Evolutionary conservation across 2,329 filamentous ascomycete genomes (phyloP).

Genomic region (Paracoccidioides brasiliensis): DNA sequence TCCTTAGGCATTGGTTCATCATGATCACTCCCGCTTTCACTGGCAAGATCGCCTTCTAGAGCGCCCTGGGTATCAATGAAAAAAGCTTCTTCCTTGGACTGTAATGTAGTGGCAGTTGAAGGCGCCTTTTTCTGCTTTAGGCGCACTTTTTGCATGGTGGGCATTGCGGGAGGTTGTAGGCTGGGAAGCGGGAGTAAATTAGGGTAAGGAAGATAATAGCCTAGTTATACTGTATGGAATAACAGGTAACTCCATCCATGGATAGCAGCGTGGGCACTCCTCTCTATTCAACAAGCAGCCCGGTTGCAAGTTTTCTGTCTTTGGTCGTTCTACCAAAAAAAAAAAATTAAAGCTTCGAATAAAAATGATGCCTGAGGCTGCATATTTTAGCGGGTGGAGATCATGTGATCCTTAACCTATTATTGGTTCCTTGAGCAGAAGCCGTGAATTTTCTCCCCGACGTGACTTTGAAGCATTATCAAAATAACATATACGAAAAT

Average conservation of each 20-base stretch:
- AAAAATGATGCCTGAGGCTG: neutral
- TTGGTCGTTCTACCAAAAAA: neutral
- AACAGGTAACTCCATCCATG: neutral
- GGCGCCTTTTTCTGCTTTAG: neutral
- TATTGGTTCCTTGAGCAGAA: too few species aligned
- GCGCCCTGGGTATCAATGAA: conserved; percentile 3
- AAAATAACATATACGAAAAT: too few species aligned
- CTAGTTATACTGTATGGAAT: neutral
- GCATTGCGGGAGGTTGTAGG: neutral
- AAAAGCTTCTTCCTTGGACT: neutral
- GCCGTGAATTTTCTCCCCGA: too few species aligned
- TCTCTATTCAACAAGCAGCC: too few species aligned
- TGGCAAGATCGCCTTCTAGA: conserved; percentile 15
- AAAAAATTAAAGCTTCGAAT: neutral
- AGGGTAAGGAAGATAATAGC: neutral
- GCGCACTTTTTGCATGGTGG: neutral
- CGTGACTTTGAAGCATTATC: too few species aligned
- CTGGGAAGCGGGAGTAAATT: neutral
- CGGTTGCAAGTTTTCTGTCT: neutral
- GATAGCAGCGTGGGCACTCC: neutral
- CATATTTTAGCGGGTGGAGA: neutral
- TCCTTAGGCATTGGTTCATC: conserved; percentile 45
- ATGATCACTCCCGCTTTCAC: conserved; percentile 17
- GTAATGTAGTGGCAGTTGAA: neutral
- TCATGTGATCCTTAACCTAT: neutral